Percentiles rank a stretch among this genome's conserved stretches.
phyloP scores from a whole-genome alignment of 352 stramenopile species.

The Pythium brachiatum region DNA sequence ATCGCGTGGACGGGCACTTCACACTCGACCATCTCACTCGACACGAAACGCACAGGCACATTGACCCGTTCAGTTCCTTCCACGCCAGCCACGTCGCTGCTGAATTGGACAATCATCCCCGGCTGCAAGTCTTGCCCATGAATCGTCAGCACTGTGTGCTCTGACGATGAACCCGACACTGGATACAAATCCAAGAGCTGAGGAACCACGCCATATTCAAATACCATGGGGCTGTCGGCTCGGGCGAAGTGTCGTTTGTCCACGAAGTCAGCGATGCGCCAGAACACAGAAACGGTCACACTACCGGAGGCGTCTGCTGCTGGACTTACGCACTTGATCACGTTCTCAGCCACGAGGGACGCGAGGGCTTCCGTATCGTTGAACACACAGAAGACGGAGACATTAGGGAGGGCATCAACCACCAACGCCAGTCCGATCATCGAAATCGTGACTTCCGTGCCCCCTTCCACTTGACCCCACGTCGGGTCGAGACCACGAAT shows the following conservation, averaged over 20 bases:
- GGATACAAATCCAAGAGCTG: constrained; percentile 3
- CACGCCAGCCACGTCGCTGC: not conserved
- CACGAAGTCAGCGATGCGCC: not conserved
- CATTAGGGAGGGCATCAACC: not conserved
- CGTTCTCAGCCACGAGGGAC: not conserved
- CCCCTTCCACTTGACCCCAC: constrained; percentile 13
- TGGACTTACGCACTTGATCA: not conserved
- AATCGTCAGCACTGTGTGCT: constrained; percentile 6
- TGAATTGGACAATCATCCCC: constrained; percentile 5
- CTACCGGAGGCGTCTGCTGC: not conserved
- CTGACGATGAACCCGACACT: not conserved
- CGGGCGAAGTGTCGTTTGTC: not conserved
- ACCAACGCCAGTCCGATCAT: not conserved
- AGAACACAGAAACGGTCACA: constrained; percentile 1
- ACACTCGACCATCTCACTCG: constrained; percentile 1
- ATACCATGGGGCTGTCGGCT: not conserved
- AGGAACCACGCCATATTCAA: constrained; percentile 10
- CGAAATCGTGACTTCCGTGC: not conserved
- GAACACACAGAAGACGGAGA: constrained; percentile 6
- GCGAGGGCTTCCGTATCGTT: not conserved
- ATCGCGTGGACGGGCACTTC: not conserved
- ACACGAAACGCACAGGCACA: not conserved
- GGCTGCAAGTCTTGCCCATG: not conserved
- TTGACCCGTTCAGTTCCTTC: not conserved
- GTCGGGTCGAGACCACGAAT: not conserved